Evolutionary conservation across 2,329 filamentous ascomycete species (phyloP), one percentile per base, ranked within the genome.

Genomic region (Paecilomyces sp.): DNA sequence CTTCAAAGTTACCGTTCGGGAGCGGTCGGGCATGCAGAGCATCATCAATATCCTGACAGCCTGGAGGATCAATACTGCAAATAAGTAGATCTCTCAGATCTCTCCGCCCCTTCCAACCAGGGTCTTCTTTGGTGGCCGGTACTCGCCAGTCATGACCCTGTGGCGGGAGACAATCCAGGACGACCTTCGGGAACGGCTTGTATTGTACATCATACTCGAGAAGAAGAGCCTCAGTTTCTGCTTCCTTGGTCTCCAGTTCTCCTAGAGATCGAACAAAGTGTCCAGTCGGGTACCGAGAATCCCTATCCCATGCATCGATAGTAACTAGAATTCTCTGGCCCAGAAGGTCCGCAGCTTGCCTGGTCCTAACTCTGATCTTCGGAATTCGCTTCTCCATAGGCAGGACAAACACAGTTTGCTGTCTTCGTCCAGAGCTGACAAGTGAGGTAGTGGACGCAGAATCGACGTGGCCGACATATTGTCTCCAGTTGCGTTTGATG

Each of bases 361-460:
- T 85, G 11, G 94, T 97, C 56, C 92, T 88, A 58, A 99, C 86
- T 54, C 92, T 86, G 68, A 99, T 97, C 79, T 97, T 99, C 2
- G 94, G 94, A 24, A 99, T 90, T 68, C 91, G 89, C 80, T 96
- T 97, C 76, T 99, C 93, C 93, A 99, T 97, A 3, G 94, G 92
- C 55, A 97, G 87, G 18, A 99, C 82, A 75, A 99, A 99, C 13
- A 99, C 92, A 15, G 86, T 95, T 71, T 97, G 92, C 71, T 95
- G 91, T 68, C 89, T 89, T 60, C 92, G 85, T 31, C 91, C 91
- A 66, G 92, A 88, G 61, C 86, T 88, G 1, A 85, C 84, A 2
- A 86, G 84, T 57, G 87, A 85, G 68, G 88, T 88, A 55, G 92
- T 88, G 1, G 92, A 95, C 11, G 89, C 90, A 56, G 88, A 87